Evolutionary conservation across 345 rosid genomes (phyloP).

Genomic region (Brassica nigra): DNA sequence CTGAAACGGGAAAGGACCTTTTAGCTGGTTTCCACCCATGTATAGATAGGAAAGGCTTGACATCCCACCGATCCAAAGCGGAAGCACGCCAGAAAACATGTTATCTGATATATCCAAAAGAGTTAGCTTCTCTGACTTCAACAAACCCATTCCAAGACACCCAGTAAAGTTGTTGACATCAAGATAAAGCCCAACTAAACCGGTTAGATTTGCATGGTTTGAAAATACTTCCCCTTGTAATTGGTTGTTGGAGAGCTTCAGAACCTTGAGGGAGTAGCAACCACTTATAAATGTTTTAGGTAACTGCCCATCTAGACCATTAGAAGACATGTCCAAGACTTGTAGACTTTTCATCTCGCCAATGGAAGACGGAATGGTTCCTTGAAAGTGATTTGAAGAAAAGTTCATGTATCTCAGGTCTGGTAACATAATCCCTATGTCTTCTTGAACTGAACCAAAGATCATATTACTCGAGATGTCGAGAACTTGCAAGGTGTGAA

Average conservation of each 20-base stretch:
- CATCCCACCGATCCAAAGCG: constrained; percentile 17
- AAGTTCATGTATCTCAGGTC: constrained; percentile 8
- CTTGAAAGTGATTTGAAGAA: constrained; percentile 25
- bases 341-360: constrained; percentile 26
- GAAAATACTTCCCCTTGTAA: constrained; percentile 16
- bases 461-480: constrained; percentile 32
- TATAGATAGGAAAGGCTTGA: background rate
- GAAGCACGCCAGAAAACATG: background rate
- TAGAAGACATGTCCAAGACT: constrained; percentile 31
- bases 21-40: constrained; percentile 22
- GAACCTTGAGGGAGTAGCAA: constrained; percentile 19
- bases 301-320: constrained; percentile 24
- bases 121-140: constrained; percentile 3
- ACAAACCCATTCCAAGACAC: constrained; percentile 1
- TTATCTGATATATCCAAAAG: constrained; percentile 30
- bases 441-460: constrained; percentile 10
- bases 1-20: constrained; percentile 52
- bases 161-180: constrained; percentile 28
- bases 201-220: constrained; percentile 22
- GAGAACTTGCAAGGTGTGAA: constrained; percentile 26
- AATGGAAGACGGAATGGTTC: constrained; percentile 29
- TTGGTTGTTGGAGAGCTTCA: constrained; percentile 32
- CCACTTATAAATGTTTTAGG: constrained; percentile 3
- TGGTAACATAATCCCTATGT: constrained; percentile 32
- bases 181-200: constrained; percentile 6